Conservation (phyloP, 2,329 filamentous ascomycete genomes). For the Trichoderma arundinaceum region DNA sequence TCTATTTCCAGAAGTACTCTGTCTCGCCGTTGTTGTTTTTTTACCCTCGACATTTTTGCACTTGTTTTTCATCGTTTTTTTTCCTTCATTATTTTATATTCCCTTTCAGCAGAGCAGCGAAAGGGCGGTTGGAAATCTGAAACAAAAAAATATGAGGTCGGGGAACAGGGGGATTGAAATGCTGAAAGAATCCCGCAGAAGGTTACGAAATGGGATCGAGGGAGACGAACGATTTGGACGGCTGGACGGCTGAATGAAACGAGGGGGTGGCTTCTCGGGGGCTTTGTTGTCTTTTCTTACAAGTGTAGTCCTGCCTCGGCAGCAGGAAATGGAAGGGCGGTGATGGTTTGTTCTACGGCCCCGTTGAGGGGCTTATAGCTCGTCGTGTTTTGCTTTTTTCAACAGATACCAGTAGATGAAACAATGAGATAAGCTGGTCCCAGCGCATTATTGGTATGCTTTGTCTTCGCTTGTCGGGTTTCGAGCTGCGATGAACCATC, state of each 20-base stretch:
- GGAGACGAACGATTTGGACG: conserved; percentile 2
- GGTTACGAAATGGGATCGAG: not conserved
- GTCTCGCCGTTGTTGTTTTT: not conserved
- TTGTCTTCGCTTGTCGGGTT: not conserved
- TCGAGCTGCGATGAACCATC: not conserved
- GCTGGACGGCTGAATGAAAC: conserved; percentile 17
- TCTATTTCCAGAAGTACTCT: conserved; percentile 15
- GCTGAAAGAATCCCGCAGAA: conserved; percentile 3
- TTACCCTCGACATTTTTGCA: not conserved
- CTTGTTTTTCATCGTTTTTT: not conserved
- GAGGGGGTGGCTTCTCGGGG: not conserved
- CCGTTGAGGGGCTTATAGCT: not conserved
- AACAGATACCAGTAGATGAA: conserved; percentile 40
- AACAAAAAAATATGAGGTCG: conserved; percentile 19
- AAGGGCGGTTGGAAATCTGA: conserved; percentile 18
- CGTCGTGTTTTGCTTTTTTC: conserved; percentile 15
- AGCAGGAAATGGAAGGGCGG: conserved; percentile 1
- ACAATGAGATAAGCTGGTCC: conserved; percentile 34
- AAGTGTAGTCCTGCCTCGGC: not conserved
- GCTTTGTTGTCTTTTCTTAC: not conserved
- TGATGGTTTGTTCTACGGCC: conserved; percentile 7
- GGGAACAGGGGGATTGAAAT: not conserved
- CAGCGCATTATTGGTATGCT: conserved; percentile 20
- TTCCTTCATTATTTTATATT: not conserved
- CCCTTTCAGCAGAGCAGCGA: conserved; percentile 15